Conservation (phyloP, 139 green algal genomes). For the Micractinium sp. region DNA sequence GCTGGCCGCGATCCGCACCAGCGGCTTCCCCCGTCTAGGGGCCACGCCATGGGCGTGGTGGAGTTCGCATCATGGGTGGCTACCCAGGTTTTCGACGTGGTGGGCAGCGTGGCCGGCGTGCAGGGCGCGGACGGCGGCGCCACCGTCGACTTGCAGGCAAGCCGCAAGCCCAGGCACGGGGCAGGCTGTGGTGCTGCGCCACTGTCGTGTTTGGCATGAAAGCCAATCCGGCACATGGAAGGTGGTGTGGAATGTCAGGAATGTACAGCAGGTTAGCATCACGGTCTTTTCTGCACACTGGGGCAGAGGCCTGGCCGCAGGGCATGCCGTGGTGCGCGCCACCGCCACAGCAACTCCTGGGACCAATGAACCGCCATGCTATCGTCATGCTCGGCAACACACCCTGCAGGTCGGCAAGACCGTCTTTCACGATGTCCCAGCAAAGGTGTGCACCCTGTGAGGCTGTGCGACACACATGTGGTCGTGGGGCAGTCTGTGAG, state of each 20-base stretch:
- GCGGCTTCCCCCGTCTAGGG: neutral
- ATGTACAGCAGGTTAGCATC: too few species aligned
- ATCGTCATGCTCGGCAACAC: too few species aligned
- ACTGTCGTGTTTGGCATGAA: neutral
- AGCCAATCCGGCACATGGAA: too few species aligned
- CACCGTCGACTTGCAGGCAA: conserved; percentile 20
- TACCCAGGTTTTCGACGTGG: conserved; percentile 32
- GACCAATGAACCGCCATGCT: too few species aligned
- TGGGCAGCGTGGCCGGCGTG: conserved; percentile 2
- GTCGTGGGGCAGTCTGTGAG: neutral
- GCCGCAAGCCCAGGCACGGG: neutral
- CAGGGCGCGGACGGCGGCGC: conserved; percentile 1
- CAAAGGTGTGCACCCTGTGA: neutral
- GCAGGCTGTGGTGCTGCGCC: neutral
- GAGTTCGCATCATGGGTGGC: conserved; percentile 33
- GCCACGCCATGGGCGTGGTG: neutral
- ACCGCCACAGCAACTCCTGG: too few species aligned
- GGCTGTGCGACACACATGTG: neutral
- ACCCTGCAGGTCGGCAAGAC: conserved; percentile 22
- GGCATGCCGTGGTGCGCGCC: too few species aligned
- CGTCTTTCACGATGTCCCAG: conserved; percentile 39
- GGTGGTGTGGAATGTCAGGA: too few species aligned
- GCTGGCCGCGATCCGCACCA: neutral
- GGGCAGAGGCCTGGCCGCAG: too few species aligned
- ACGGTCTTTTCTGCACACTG: neutral